A percentile compares a stretch with the other conserved stretches of the same genome.
phyloP scores from a whole-genome alignment of 768 basidiomycete genomes.

The Filobasidium wieringae region DNA sequence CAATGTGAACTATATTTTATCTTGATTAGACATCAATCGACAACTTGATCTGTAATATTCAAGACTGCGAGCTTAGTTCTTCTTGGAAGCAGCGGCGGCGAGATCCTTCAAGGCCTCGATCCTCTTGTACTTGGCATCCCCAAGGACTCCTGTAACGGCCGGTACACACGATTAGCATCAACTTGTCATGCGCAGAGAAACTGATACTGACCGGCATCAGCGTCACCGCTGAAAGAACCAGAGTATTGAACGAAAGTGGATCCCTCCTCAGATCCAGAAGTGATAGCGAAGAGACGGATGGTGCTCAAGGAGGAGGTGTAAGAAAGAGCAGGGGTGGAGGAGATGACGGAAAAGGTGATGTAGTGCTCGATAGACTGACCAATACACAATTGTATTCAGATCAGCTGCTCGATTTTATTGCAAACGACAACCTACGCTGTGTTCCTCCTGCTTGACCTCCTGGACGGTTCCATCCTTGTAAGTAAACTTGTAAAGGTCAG shows the following conservation, averaged over 20 bases:
- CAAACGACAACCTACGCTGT: no score
- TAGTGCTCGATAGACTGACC: slow-evolving; percentile 28
- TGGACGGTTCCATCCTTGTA: slow-evolving; percentile 30
- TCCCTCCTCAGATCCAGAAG: slow-evolving; percentile 20
- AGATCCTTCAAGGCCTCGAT: slow-evolving; percentile 31
- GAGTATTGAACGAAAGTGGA: slow-evolving; percentile 28
- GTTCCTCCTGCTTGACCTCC: slow-evolving; percentile 34
- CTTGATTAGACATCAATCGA: no score
- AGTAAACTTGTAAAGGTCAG: slow-evolving; percentile 20
- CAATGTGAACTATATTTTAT: no score
- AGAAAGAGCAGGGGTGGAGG: slow-evolving; percentile 26
- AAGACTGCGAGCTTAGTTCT: slow-evolving; percentile 4
- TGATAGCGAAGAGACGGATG: slow-evolving; percentile 30
- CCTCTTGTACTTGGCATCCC: slow-evolving; percentile 35
- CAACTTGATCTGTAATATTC: no score
- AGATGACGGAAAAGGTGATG: slow-evolving; percentile 29
- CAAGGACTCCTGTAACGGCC: slow-evolving; percentile 15
- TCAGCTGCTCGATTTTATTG: background rate
- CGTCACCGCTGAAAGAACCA: slow-evolving; percentile 27
- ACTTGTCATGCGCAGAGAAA: background rate
- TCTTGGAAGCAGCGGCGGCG: slow-evolving; percentile 24
- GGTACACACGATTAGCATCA: background rate
- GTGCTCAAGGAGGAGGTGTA: slow-evolving; percentile 33
- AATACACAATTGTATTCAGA: background rate
- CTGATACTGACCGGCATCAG: slow-evolving; percentile 18